Evolutionary conservation across 1,139 yeast genomes (phyloP).

Genomic region (Lodderomyces oxycetoniae): DNA sequence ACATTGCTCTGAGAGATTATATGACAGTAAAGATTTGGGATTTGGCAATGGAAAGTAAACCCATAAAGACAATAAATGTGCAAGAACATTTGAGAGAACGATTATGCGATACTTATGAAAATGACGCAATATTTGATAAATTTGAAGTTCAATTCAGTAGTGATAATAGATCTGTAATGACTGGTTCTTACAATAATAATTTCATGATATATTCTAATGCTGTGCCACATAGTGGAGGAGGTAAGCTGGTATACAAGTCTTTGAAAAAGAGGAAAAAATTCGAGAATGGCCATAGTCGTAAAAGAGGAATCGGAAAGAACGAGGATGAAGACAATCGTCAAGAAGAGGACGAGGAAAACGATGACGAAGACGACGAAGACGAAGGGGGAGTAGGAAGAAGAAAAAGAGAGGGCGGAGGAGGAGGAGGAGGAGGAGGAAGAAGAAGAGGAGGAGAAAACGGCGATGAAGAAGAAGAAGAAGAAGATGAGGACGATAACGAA

Average conservation of each 20-base stretch:
- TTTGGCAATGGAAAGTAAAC: conserved; percentile 93
- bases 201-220: conserved; percentile 94
- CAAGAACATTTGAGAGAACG: conserved; percentile 94
- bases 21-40: conserved; percentile 99
- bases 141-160: conserved; percentile 96
- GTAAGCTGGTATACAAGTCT: conserved; percentile 10
- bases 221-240: conserved; percentile 21
- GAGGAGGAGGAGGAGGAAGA: not conserved
- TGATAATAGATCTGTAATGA: conserved; percentile 87
- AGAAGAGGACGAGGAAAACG: conserved; percentile 23
- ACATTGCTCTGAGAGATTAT: conserved; percentile 93
- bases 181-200: conserved; percentile 95
- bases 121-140: conserved; percentile 97
- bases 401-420: no score
- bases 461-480: conserved; percentile 4
- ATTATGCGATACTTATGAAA: conserved; percentile 95
- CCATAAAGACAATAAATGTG: conserved; percentile 88
- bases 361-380: conserved; percentile 21
- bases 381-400: conserved; percentile 17
- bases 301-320: no score
- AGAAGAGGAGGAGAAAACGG: not conserved
- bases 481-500: conserved; percentile 17
- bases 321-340: no score
- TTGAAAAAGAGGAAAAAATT: conserved; percentile 17
- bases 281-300: not conserved